Conservation (phyloP, 1,139 yeast species). For the Debaryomyces subglobosus region DNA sequence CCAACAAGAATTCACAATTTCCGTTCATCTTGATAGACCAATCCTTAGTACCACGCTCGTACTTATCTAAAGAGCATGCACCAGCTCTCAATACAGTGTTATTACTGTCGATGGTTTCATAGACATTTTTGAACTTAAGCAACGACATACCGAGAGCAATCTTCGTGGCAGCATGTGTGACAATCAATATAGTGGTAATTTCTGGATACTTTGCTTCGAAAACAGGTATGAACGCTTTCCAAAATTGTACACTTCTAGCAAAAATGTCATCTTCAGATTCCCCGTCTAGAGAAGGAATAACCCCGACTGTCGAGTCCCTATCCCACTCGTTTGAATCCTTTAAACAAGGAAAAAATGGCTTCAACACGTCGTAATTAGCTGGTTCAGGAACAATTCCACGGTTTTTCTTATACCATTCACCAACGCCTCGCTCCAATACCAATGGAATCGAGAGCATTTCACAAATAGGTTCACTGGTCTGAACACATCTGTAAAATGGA, state of each 20-base stretch:
- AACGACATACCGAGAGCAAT: conserved; percentile 77
- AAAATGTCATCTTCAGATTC: conserved; percentile 69
- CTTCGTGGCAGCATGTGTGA: conserved; percentile 85
- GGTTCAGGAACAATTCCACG: conserved; percentile 60
- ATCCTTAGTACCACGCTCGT: conserved; percentile 24
- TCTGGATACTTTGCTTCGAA: conserved; percentile 59
- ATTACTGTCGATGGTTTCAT: conserved; percentile 51
- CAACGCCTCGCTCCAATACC: conserved; percentile 70
- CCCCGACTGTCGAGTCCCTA: conserved; percentile 45
- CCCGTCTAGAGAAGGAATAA: conserved; percentile 59
- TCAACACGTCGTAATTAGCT: conserved; percentile 52
- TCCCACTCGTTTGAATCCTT: conserved; percentile 43
- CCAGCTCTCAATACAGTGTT: conserved; percentile 47
- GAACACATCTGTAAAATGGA: conserved; percentile 89
- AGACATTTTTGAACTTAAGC: conserved; percentile 49
- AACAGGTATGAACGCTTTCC: conserved; percentile 52
- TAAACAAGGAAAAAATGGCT: conserved; percentile 54
- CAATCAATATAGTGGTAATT: conserved; percentile 56
- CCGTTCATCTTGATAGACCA: conserved; percentile 72
- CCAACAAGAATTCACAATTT: conserved; percentile 60
- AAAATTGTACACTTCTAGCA: conserved; percentile 52
- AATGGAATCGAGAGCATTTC: conserved; percentile 57
- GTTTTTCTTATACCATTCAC: conserved; percentile 67
- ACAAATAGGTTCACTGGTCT: conserved; percentile 76
- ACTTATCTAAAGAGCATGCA: conserved; percentile 49